Evolutionary conservation across 495 filamentous ascomycete species (phyloP).

Genomic region (Apiosordaria backusii): DNA sequence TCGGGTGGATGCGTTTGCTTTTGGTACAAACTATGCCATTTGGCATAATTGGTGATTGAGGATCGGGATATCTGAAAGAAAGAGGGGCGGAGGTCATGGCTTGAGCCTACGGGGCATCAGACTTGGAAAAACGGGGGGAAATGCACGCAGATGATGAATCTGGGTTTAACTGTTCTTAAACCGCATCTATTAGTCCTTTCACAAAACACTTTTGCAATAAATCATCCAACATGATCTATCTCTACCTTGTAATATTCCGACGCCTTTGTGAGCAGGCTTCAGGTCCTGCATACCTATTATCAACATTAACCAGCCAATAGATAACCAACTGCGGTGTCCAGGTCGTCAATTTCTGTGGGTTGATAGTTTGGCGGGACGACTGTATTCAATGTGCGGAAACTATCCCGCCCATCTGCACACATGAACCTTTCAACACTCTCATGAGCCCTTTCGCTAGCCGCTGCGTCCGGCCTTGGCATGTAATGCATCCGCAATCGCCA

Average conservation of each 20-base stretch:
- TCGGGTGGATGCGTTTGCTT: slow-evolving; percentile 35
- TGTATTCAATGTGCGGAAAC: background rate
- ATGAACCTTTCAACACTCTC: background rate
- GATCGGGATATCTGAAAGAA: background rate
- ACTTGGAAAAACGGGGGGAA: too few species aligned
- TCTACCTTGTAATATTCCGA: too few species aligned
- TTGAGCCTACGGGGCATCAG: background rate
- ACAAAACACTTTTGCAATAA: background rate
- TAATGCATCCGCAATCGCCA: background rate
- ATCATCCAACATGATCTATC: background rate
- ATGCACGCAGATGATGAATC: too few species aligned
- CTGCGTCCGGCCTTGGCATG: background rate
- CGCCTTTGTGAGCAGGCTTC: too few species aligned
- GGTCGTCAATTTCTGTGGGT: background rate
- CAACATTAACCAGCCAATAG: background rate
- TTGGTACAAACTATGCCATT: slow-evolving; percentile 24
- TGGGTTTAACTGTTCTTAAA: too few species aligned
- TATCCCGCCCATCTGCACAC: background rate
- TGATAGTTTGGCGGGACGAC: background rate
- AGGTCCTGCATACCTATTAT: too few species aligned
- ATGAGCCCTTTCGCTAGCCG: background rate
- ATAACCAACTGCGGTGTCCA: background rate
- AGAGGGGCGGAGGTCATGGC: too few species aligned
- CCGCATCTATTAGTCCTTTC: background rate
- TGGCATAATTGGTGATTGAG: slow-evolving; percentile 25